Evolutionary conservation across 2,329 filamentous ascomycete species (phyloP).

Genomic region (Dactylellina cionopaga): DNA sequence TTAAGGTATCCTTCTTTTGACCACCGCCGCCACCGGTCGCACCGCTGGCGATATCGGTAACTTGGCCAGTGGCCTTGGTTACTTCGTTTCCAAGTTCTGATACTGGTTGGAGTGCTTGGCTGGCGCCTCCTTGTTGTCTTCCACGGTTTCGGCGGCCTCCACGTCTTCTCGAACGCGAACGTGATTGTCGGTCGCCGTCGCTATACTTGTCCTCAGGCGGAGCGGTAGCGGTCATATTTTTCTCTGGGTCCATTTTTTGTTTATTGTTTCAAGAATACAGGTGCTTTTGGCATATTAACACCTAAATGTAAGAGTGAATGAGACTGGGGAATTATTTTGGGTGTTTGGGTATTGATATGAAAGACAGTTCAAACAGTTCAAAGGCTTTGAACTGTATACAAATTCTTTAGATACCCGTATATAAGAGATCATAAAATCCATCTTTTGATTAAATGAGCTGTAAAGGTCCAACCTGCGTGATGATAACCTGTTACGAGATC

Average conservation of each 20-base stretch:
- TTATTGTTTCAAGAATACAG: too few species aligned
- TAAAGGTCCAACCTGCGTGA: too few species aligned
- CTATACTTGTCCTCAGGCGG: constrained; percentile 49
- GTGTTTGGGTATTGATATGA: too few species aligned
- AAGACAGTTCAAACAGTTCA: too few species aligned
- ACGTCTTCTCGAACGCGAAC: constrained; percentile 45
- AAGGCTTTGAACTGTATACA: too few species aligned
- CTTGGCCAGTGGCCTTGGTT: constrained; percentile 52
- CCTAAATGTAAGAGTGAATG: too few species aligned
- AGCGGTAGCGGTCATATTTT: constrained; percentile 41
- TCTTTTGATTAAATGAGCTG: too few species aligned
- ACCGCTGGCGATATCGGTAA: constrained; percentile 50
- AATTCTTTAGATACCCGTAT: too few species aligned
- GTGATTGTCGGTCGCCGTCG: constrained; percentile 36
- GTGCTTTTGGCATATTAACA: too few species aligned
- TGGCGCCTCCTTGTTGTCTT: constrained; percentile 14
- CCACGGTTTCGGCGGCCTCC: constrained; percentile 39
- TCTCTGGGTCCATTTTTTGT: constrained; percentile 38
- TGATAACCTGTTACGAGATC: too few species aligned
- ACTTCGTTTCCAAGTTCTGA: constrained; percentile 44
- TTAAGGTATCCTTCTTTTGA: constrained; percentile 72
- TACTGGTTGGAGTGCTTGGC: constrained; percentile 44
- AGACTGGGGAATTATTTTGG: too few species aligned
- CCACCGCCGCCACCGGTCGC: constrained; percentile 52
- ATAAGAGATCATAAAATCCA: too few species aligned